Conservation (phyloP, 2,329 filamentous ascomycete species). For the Dactylellina drechsleri region DNA sequence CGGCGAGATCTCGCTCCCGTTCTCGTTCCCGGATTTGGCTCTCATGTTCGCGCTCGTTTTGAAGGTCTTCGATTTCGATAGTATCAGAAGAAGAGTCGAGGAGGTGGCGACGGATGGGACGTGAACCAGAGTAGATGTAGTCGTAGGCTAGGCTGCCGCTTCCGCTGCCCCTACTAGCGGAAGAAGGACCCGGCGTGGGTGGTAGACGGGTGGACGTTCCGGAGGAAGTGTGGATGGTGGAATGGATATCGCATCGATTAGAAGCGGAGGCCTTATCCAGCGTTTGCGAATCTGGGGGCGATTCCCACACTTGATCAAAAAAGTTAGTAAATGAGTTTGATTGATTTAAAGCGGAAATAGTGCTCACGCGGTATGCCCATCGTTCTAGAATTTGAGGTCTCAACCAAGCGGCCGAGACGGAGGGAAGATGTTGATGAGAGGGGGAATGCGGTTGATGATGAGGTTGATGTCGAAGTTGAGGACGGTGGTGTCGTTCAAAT, state of each 20-base stretch:
- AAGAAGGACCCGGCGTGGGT: slow-evolving; percentile 26
- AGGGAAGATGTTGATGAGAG: slow-evolving; percentile 11
- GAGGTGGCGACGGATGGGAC: slow-evolving; percentile 49
- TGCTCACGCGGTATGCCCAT: slow-evolving; percentile 54
- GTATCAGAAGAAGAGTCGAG: slow-evolving; percentile 48
- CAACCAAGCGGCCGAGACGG: slow-evolving; percentile 10
- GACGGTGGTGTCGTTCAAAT: neutral
- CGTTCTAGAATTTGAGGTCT: neutral
- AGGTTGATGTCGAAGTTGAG: slow-evolving; percentile 2
- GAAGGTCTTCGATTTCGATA: slow-evolving; percentile 53
- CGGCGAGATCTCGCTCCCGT: slow-evolving; percentile 46
- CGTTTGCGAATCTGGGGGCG: slow-evolving; percentile 47
- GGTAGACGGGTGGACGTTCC: slow-evolving; percentile 46
- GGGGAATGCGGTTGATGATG: slow-evolving; percentile 21
- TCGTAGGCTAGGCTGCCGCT: slow-evolving; percentile 37
- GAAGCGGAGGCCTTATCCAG: slow-evolving; percentile 53
- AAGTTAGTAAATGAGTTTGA: slow-evolving; percentile 11
- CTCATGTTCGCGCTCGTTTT: slow-evolving; percentile 54
- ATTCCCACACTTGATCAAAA: slow-evolving; percentile 47
- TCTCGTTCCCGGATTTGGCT: slow-evolving; percentile 52
- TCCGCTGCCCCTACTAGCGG: slow-evolving; percentile 21
- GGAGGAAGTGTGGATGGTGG: slow-evolving; percentile 41
- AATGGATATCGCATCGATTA: slow-evolving; percentile 49
- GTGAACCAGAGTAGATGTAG: slow-evolving; percentile 50
- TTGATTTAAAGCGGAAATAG: neutral